A percentile compares a stretch with the other conserved stretches of the same genome.
These are phyloP conservation scores for Apiotrichum mycotoxinovorans DNA, from an alignment of 1,284 basidiomycete species.

Conservation along the genomic window DNA sequence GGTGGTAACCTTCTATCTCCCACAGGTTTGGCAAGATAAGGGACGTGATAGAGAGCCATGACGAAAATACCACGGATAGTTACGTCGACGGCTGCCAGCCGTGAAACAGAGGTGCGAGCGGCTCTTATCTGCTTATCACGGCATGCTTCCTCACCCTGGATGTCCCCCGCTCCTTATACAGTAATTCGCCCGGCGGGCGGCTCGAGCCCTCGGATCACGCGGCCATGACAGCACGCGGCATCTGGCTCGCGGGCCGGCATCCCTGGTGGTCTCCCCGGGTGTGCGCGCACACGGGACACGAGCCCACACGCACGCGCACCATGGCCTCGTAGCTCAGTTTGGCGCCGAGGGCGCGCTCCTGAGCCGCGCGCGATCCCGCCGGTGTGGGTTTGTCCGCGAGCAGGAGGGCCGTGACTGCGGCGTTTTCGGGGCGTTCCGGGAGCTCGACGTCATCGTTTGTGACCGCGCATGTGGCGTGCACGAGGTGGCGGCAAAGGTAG, in stretches of 20 bases:
- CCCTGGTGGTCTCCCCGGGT: slow-evolving; percentile 10
- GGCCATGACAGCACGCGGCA: neutral
- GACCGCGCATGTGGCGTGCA: slow-evolving; percentile 66
- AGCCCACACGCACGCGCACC: slow-evolving; percentile 62
- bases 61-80: too few relatives aligned
- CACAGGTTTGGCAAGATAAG: neutral
- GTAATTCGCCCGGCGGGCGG: too few relatives aligned
- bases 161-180: too few relatives aligned
- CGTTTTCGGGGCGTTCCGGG: slow-evolving; percentile 39
- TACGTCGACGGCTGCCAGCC: too few relatives aligned
- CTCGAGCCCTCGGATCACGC: too few relatives aligned
- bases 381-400: slow-evolving; percentile 60
- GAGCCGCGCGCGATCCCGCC: slow-evolving; percentile 54
- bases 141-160: neutral
- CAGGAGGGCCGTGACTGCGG: slow-evolving; percentile 52
- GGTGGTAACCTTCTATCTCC: neutral
- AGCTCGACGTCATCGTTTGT: slow-evolving; percentile 38
- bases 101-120: too few relatives aligned
- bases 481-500: slow-evolving; percentile 83
- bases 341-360: slow-evolving; percentile 33
- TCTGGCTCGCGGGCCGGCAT: neutral
- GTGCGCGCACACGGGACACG: slow-evolving; percentile 67
- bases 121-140: neutral
- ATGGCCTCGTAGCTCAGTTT: slow-evolving; percentile 60
- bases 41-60: too few relatives aligned